Conservation (phyloP, 768 basidiomycete species). For the Panaeolus cyanescens region DNA sequence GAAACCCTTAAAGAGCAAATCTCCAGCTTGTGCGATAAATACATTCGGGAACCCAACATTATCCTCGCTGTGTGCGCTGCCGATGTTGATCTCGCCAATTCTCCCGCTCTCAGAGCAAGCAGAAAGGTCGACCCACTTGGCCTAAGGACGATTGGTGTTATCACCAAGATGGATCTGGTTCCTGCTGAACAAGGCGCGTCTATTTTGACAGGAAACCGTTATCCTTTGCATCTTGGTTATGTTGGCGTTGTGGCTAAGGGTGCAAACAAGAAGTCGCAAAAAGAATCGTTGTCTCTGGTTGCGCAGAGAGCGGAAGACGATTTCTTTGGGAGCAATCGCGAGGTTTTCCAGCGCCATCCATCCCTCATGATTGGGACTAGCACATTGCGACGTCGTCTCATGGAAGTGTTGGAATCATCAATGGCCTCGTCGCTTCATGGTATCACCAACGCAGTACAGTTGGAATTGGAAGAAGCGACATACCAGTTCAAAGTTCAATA, state of each 20-base stretch:
- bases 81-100: slow-evolving; percentile 98
- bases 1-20: slow-evolving; percentile 95
- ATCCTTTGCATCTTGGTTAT: slow-evolving; percentile 97
- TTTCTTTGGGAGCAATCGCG: slow-evolving; percentile 65
- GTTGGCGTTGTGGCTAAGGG: slow-evolving; percentile 95
- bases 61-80: slow-evolving; percentile 98
- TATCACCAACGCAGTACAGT: slow-evolving; percentile 95
- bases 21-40: slow-evolving; percentile 84
- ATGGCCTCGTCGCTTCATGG: slow-evolving; percentile 96
- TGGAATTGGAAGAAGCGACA: slow-evolving; percentile 94
- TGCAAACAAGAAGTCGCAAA: slow-evolving; percentile 52
- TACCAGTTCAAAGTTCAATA: slow-evolving; percentile 99
- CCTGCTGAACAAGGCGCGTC: slow-evolving; percentile 77
- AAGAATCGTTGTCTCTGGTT: slow-evolving; percentile 50
- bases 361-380: slow-evolving; percentile 90
- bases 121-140: slow-evolving; percentile 94
- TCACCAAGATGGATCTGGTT: slow-evolving; percentile 99
- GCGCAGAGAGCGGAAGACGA: slow-evolving; percentile 61
- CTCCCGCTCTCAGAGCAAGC: slow-evolving; percentile 91
- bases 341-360: slow-evolving; percentile 60
- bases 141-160: slow-evolving; percentile 92
- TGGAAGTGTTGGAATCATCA: slow-evolving; percentile 97
- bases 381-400: slow-evolving; percentile 85
- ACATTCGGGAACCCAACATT: slow-evolving; percentile 99
- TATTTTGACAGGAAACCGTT: slow-evolving; percentile 87